Conservation (phyloP, 2,329 filamentous ascomycete species). For the Penicillium hesseltinei region DNA sequence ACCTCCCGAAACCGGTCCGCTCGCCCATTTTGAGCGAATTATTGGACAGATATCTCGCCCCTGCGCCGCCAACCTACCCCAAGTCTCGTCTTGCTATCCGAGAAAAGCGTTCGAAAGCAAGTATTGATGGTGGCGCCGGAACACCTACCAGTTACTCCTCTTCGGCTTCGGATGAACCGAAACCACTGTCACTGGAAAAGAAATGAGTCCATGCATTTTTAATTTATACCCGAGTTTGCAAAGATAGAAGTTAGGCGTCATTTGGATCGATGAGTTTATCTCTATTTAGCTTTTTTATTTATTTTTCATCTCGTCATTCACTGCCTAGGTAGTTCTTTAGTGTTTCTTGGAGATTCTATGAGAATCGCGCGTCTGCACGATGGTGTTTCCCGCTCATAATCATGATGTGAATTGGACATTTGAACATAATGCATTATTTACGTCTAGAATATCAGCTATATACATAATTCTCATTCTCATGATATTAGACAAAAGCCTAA, state of each 20-base stretch:
- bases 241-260: slow-evolving; percentile 19
- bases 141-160: slow-evolving; percentile 29
- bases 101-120: slow-evolving; percentile 29
- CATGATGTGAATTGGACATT: neutral
- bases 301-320: neutral
- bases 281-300: neutral
- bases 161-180: slow-evolving; percentile 27
- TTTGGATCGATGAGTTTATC: slow-evolving; percentile 2
- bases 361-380: neutral
- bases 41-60: slow-evolving; percentile 65
- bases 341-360: neutral
- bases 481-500: neutral
- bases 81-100: slow-evolving; percentile 33
- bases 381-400: neutral
- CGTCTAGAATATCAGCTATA: neutral
- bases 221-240: slow-evolving; percentile 23
- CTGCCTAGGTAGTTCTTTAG: neutral
- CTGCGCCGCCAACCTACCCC: slow-evolving; percentile 43
- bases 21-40: slow-evolving; percentile 83
- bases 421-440: slow-evolving; percentile 1
- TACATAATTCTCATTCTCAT: slow-evolving; percentile 5
- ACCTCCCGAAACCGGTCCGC: slow-evolving; percentile 91
- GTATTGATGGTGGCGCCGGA: slow-evolving; percentile 25
- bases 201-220: slow-evolving; percentile 19
- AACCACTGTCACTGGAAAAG: slow-evolving; percentile 19